Conservation (phyloP, 2,329 filamentous ascomycete genomes). For the Cladophialophora immunda region DNA sequence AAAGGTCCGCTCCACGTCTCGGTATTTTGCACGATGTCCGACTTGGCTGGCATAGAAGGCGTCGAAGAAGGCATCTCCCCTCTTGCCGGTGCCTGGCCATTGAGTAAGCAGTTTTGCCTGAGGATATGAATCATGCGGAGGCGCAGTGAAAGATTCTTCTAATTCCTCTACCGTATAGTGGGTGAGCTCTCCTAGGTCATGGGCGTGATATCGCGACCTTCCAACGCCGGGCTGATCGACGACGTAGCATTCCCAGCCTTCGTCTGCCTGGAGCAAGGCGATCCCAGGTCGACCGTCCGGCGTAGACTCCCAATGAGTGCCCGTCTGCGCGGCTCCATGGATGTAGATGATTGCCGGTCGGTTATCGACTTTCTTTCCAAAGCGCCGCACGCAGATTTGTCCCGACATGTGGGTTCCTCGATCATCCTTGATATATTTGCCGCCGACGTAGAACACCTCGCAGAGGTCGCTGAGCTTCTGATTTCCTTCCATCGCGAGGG, state of each 20-base stretch:
- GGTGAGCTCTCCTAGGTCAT: conserved; percentile 13
- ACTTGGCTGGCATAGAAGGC: conserved; percentile 25
- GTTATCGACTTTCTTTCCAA: conserved; percentile 18
- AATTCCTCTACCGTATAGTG: conserved; percentile 19
- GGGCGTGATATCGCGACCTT: conserved; percentile 38
- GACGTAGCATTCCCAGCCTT: conserved; percentile 40
- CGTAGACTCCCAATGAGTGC: conserved; percentile 56
- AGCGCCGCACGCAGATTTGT: conserved; percentile 25
- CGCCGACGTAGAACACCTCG: conserved; percentile 21
- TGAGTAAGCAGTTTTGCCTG: conserved; percentile 36
- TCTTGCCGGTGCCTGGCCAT: conserved; percentile 51
- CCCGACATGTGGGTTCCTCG: conserved; percentile 32
- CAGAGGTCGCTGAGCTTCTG: neutral
- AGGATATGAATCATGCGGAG: conserved; percentile 12
- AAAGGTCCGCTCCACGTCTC: conserved; percentile 14
- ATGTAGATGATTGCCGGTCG: conserved; percentile 37
- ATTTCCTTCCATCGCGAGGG: neutral
- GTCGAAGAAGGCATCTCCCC: conserved; percentile 19
- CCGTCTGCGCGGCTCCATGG: conserved; percentile 21
- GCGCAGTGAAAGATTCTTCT: conserved; percentile 16
- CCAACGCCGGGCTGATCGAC: conserved; percentile 58
- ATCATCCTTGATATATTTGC: conserved; percentile 18
- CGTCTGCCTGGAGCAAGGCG: conserved; percentile 35
- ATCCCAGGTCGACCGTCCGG: conserved; percentile 58
- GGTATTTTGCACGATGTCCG: conserved; percentile 41